A percentile compares a stretch with the other conserved stretches of the same genome.
Evolutionary conservation across 371 early-diverging fungal genomes (phyloP).

Genomic region (Saksenaea vasiformis): DNA sequence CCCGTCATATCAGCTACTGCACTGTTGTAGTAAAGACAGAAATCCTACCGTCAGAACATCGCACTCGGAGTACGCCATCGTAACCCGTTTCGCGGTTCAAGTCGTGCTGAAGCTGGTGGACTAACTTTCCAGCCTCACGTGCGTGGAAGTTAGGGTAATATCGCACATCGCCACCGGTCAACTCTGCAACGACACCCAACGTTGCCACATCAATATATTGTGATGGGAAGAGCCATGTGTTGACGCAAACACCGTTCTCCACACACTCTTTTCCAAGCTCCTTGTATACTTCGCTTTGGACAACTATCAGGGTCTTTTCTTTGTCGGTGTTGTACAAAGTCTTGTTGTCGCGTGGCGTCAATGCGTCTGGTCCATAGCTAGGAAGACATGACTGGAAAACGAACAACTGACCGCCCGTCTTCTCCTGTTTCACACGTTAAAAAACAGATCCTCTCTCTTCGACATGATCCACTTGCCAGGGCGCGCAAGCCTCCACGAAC

Average conservation of each 20-base stretch:
- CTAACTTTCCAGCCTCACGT: conserved; percentile 72
- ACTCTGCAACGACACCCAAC: conserved; percentile 66
- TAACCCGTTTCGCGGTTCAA: conserved; percentile 82
- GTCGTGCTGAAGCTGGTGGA: conserved; percentile 73
- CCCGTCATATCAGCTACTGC: conserved; percentile 82
- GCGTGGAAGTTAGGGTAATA: conserved; percentile 80
- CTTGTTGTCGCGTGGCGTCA: conserved; percentile 86
- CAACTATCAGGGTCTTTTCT: conserved; percentile 80
- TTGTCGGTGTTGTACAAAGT: conserved; percentile 90
- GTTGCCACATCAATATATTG: conserved; percentile 91
- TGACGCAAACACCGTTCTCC: conserved; percentile 82
- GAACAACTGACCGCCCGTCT: conserved; percentile 83
- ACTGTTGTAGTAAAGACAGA: conserved; percentile 85
- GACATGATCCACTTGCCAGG: conserved; percentile 50
- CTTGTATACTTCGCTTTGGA: conserved; percentile 86
- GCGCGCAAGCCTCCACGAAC: conserved; percentile 80
- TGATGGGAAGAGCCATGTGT: conserved; percentile 86
- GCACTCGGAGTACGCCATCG: conserved; percentile 89
- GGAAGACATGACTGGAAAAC: conserved; percentile 92
- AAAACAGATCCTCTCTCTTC: not conserved
- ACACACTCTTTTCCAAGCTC: conserved; percentile 84
- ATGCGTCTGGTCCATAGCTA: conserved; percentile 81
- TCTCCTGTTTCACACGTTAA: conserved; percentile 14
- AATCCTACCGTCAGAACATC: conserved; percentile 81
- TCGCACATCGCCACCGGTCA: conserved; percentile 88